These are phyloP conservation scores for Oryza rufipogon DNA, from an alignment of 176 grass and related monocot genomes.

Conservation along the genomic window DNA sequence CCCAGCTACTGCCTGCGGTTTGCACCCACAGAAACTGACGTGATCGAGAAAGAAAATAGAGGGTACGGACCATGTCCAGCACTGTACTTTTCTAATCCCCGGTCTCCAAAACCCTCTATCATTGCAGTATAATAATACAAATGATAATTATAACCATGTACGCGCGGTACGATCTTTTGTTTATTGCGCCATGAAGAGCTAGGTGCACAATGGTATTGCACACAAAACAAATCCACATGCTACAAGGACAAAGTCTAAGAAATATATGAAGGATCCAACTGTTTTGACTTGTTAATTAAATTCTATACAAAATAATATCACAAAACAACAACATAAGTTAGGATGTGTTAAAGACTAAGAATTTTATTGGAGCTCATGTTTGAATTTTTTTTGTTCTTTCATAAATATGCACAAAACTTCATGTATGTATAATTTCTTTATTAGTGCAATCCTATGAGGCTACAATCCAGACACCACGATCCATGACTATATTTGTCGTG, in stretches of 20 bases:
- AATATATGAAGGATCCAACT: neutral
- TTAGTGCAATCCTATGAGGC: too few relatives aligned
- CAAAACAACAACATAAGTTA: neutral
- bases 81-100: conserved; percentile 48
- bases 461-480: neutral
- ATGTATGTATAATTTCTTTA: too few relatives aligned
- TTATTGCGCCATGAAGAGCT: neutral
- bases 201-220: neutral
- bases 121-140: conserved; percentile 50
- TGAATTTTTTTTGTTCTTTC: too few relatives aligned
- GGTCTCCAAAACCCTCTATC: conserved; percentile 33
- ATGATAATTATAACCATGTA: conserved; percentile 1
- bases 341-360: neutral
- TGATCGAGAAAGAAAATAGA: conserved; percentile 15
- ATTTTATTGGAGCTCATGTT: neutral
- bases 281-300: neutral
- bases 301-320: neutral
- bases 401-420: neutral
- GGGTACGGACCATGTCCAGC: conserved; percentile 39
- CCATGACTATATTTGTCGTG: neutral
- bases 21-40: conserved; percentile 11
- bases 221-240: neutral
- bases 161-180: neutral
- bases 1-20: neutral
- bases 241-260: neutral